Conservation (phyloP, 108 stramenopile genomes). For the Nannochloropsis gaditana region DNA sequence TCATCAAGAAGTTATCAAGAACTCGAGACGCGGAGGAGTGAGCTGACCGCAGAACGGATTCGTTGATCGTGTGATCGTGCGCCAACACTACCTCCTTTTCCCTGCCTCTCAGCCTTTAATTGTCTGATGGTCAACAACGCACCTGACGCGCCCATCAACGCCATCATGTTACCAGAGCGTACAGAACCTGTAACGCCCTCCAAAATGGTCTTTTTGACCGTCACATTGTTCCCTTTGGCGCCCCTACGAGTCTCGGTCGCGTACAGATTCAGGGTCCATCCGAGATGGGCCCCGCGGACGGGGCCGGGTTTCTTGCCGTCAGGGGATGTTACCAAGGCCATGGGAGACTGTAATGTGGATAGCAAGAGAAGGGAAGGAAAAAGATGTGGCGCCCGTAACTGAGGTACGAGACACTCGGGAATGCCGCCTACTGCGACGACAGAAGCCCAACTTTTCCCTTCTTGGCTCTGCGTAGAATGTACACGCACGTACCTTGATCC, state of each 20-base stretch:
- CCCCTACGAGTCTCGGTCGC: background rate
- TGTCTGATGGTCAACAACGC: background rate
- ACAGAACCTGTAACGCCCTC: background rate
- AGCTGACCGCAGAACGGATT: too few relatives aligned
- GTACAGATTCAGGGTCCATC: background rate
- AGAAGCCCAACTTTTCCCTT: background rate
- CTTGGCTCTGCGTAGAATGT: too few relatives aligned
- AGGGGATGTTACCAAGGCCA: background rate
- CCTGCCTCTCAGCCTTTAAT: background rate
- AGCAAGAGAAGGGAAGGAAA: background rate
- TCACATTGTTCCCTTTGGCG: background rate
- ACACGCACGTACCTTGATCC: background rate
- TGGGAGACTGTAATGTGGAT: background rate
- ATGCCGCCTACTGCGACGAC: background rate
- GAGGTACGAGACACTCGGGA: background rate
- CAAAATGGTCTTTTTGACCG: background rate
- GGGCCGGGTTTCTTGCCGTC: background rate
- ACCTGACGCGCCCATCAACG: slow-evolving; percentile 13
- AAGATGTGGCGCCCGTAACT: background rate
- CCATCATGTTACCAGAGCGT: background rate
- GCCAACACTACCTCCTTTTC: background rate
- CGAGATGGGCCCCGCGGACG: background rate
- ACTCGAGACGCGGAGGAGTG: too few relatives aligned
- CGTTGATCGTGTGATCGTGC: too few relatives aligned
- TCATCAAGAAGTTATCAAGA: too few relatives aligned